Evolutionary conservation across 352 stramenopile genomes (phyloP).

Genomic region (Phytopythium delawarense): DNA sequence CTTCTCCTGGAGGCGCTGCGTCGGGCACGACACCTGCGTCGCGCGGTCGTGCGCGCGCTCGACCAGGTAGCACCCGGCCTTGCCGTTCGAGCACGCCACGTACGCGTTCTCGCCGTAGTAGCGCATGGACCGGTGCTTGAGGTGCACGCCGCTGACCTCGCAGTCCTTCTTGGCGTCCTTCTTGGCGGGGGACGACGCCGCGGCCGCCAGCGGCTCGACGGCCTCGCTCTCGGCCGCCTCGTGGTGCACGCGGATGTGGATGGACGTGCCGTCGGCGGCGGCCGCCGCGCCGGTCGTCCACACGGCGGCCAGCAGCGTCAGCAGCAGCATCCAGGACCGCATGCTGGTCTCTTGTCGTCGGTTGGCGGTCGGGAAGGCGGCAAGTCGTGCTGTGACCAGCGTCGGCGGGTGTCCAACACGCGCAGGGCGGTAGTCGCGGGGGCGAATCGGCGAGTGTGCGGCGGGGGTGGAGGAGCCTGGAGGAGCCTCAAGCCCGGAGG

Average conservation of each 20-base stretch:
- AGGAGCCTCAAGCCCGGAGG: background rate
- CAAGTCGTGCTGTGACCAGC: background rate
- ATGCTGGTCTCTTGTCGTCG: slow-evolving; percentile 11
- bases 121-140: slow-evolving; percentile 60
- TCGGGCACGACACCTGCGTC: slow-evolving; percentile 56
- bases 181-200: slow-evolving; percentile 4
- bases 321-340: slow-evolving; percentile 15
- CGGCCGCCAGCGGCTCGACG: slow-evolving; percentile 13
- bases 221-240: slow-evolving; percentile 29
- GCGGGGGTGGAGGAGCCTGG: background rate
- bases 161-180: slow-evolving; percentile 30
- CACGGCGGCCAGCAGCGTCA: slow-evolving; percentile 14
- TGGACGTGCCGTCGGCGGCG: slow-evolving; percentile 22
- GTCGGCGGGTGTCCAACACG: slow-evolving; percentile 3
- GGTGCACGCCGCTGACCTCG: slow-evolving; percentile 45
- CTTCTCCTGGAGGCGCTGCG: slow-evolving; percentile 27
- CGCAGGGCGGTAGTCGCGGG: background rate
- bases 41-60: slow-evolving; percentile 56
- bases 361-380: background rate
- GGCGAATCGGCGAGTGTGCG: background rate
- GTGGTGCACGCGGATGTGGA: slow-evolving; percentile 28
- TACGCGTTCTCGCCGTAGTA: slow-evolving; percentile 74
- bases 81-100: slow-evolving; percentile 59
- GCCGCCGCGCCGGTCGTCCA: slow-evolving; percentile 11
- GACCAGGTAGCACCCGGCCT: slow-evolving; percentile 60